Evolutionary conservation across 208 protist genomes (phyloP).

Genomic region (Acanthamoeba healyi): DNA sequence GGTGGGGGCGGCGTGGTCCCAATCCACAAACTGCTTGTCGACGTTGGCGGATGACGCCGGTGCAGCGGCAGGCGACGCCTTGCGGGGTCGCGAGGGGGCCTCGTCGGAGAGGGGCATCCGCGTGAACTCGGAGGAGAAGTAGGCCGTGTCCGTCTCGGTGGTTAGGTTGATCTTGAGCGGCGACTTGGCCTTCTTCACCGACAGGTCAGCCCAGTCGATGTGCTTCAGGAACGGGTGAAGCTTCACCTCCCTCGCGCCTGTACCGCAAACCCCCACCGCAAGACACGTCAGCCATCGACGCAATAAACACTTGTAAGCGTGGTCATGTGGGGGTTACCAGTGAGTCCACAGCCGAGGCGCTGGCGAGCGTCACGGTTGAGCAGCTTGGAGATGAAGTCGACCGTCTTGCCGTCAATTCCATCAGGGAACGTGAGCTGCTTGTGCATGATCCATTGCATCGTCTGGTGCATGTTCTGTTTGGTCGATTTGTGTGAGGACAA

Average conservation of each 20-base stretch:
- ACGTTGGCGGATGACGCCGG: not conserved
- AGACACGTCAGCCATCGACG: too few species aligned
- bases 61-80: not conserved
- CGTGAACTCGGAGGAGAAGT: constrained; percentile 75
- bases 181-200: constrained; percentile 65
- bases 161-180: constrained; percentile 64
- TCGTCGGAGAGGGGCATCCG: constrained; percentile 67
- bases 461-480: constrained; percentile 65
- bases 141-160: constrained; percentile 67
- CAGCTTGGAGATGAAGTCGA: constrained; percentile 68
- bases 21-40: constrained; percentile 70
- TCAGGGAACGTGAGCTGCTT: constrained; percentile 67
- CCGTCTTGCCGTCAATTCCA: not conserved
- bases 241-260: constrained; percentile 71
- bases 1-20: constrained; percentile 63
- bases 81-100: constrained; percentile 1
- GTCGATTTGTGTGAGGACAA: not conserved
- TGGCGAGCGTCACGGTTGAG: constrained; percentile 52
- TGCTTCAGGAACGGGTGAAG: constrained; percentile 64
- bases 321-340: not conserved
- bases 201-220: constrained; percentile 65
- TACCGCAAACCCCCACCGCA: not conserved
- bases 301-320: not conserved
- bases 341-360: constrained; percentile 57
- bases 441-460: constrained; percentile 74